Evolutionary conservation across 768 basidiomycete genomes (phyloP).

Genomic region (Mycena sanguinolenta): DNA sequence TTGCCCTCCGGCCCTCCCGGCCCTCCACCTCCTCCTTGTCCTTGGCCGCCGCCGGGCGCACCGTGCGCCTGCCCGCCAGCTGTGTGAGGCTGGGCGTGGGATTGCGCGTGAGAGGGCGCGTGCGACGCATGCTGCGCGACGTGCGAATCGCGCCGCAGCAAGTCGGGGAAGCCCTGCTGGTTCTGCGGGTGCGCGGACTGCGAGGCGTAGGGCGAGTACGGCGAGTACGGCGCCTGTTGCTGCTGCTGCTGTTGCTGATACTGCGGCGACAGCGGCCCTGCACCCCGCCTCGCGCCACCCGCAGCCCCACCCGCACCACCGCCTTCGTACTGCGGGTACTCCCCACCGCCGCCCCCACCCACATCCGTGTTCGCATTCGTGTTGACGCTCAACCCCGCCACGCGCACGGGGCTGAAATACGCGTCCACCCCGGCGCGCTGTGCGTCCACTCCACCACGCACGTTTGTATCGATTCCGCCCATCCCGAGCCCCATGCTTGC

Average conservation of each 20-base stretch:
- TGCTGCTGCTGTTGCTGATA: not conserved
- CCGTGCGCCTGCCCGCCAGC: not conserved
- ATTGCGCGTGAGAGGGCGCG: no score
- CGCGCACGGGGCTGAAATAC: conserved; percentile 30
- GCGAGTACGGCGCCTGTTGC: conserved; percentile 5
- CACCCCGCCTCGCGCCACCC: not conserved
- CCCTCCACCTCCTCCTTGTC: not conserved
- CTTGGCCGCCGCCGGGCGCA: not conserved
- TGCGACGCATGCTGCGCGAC: no score
- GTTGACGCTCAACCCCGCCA: conserved; percentile 26
- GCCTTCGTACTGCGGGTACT: not conserved
- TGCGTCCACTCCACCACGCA: not conserved
- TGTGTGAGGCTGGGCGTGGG: not conserved
- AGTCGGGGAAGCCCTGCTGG: no score
- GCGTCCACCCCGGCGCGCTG: conserved; percentile 28
- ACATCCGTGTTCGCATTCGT: no score
- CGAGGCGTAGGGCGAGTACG: not conserved
- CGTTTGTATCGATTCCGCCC: not conserved
- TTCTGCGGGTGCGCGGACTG: not conserved
- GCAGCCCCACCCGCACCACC: not conserved
- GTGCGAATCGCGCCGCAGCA: no score
- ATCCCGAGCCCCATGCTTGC: not conserved
- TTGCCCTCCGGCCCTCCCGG: not conserved
- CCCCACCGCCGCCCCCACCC: not conserved
- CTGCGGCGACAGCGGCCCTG: conserved; percentile 12